Percentiles rank a stretch among this genome's conserved stretches.
phyloP scores from a whole-genome alignment of 768 basidiomycete species.

The Boletus edulis region DNA sequence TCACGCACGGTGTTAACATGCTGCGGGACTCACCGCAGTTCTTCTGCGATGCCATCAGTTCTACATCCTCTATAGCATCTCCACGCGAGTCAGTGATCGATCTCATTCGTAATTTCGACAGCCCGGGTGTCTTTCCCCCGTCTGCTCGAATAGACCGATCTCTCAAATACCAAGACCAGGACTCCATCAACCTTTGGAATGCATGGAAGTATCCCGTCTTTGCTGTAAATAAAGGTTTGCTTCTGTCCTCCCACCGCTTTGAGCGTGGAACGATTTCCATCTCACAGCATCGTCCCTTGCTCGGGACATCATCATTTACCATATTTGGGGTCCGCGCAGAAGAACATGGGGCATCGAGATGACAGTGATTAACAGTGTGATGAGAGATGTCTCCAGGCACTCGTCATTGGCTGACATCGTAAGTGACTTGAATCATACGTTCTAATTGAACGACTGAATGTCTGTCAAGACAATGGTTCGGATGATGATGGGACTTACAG shows the following conservation, averaged over 20 bases:
- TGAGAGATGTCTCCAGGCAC: slow-evolving; percentile 81
- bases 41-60: slow-evolving; percentile 11
- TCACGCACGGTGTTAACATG: slow-evolving; percentile 14
- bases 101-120: slow-evolving; percentile 54
- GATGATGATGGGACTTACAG: slow-evolving; percentile 71
- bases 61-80: slow-evolving; percentile 15
- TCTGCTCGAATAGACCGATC: slow-evolving; percentile 70
- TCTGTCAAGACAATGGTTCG: slow-evolving; percentile 46
- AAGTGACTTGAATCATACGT: slow-evolving; percentile 22
- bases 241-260: too few species aligned
- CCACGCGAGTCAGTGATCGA: slow-evolving; percentile 17
- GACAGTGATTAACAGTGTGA: slow-evolving; percentile 83
- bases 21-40: slow-evolving; percentile 23
- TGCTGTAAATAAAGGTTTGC: slow-evolving; percentile 62
- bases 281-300: slow-evolving; percentile 39
- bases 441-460: not conserved
- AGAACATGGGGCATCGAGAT: slow-evolving; percentile 95
- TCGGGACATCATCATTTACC: slow-evolving; percentile 71
- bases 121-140: slow-evolving; percentile 67
- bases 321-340: slow-evolving; percentile 82
- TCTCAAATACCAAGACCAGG: slow-evolving; percentile 55
- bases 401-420: slow-evolving; percentile 84
- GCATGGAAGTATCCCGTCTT: slow-evolving; percentile 70
- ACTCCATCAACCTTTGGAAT: slow-evolving; percentile 63
- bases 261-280: not conserved